Conservation (phyloP, 495 filamentous ascomycete species). For the Penicillium waksmanii region DNA sequence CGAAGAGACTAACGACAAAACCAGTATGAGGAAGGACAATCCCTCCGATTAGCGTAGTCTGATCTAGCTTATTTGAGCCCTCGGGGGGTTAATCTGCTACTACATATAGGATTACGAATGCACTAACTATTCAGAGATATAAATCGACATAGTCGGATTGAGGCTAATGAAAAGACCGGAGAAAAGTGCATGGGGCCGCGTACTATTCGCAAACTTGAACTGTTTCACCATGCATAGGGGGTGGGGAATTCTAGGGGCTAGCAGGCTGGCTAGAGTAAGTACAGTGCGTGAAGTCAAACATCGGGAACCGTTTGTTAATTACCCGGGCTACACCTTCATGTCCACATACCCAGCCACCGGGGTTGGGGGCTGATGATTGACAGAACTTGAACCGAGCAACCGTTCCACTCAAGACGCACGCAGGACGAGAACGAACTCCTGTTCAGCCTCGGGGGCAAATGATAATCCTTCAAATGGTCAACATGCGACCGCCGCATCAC, state of each 20-base stretch:
- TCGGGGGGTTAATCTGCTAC: background rate
- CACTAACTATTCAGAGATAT: background rate
- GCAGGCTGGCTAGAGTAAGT: background rate
- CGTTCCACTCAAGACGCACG: background rate
- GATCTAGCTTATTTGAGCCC: background rate
- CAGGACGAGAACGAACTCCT: background rate
- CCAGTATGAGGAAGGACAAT: background rate
- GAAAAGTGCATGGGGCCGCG: background rate
- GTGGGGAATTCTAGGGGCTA: background rate
- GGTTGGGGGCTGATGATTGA: background rate
- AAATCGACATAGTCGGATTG: background rate
- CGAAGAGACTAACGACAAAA: background rate
- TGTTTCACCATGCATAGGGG: background rate
- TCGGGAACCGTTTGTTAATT: background rate
- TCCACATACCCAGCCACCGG: too few relatives aligned
- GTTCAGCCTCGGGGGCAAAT: background rate
- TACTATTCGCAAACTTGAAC: background rate
- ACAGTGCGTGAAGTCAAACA: background rate
- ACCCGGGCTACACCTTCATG: too few relatives aligned
- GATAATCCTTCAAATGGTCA: background rate
- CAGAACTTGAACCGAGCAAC: background rate
- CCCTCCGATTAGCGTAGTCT: background rate
- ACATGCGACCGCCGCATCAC: background rate
- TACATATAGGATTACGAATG: background rate
- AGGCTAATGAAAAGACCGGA: background rate